Conservation (phyloP, 1,139 yeast species). For the Lodderomyces elongisporus region DNA sequence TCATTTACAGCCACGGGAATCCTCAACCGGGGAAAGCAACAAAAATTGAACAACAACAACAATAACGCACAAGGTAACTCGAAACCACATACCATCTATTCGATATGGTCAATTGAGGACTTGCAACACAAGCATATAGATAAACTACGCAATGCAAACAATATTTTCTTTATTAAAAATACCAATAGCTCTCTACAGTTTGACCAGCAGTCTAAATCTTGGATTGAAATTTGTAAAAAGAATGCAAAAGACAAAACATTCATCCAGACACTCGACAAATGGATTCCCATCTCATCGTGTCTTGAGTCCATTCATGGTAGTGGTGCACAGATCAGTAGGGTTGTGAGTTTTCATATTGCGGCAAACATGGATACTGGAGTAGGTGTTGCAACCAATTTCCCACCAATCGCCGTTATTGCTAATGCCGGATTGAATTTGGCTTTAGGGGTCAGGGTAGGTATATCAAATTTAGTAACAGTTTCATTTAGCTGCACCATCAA, state of each 20-base stretch:
- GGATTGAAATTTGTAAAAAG: slow-evolving; percentile 7
- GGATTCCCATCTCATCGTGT: slow-evolving; percentile 14
- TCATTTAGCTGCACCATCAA: slow-evolving; percentile 8
- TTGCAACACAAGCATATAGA: slow-evolving; percentile 8
- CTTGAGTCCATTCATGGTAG: slow-evolving; percentile 11
- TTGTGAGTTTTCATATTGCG: slow-evolving; percentile 7
- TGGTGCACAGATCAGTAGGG: slow-evolving; percentile 10
- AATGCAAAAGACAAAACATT: slow-evolving; percentile 1
- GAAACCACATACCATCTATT: too few species aligned
- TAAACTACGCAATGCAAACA: slow-evolving; percentile 6
- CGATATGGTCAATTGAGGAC: slow-evolving; percentile 9
- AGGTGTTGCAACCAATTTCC: slow-evolving; percentile 8
- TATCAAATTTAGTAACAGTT: slow-evolving; percentile 6
- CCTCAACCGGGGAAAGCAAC: too few species aligned
- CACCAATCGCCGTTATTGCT: slow-evolving; percentile 8
- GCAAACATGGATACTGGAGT: slow-evolving; percentile 9
- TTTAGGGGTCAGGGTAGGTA: slow-evolving; percentile 11
- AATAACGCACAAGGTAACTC: too few species aligned
- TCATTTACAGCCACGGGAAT: background rate
- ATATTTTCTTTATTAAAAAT: slow-evolving; percentile 11
- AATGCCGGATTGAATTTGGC: slow-evolving; percentile 6
- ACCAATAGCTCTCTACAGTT: slow-evolving; percentile 10
- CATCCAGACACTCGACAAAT: slow-evolving; percentile 3
- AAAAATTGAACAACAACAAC: background rate
- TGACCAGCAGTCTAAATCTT: slow-evolving; percentile 5